phyloP scores from a whole-genome alignment of 768 basidiomycete species.

The Phaffia tasmanica region DNA sequence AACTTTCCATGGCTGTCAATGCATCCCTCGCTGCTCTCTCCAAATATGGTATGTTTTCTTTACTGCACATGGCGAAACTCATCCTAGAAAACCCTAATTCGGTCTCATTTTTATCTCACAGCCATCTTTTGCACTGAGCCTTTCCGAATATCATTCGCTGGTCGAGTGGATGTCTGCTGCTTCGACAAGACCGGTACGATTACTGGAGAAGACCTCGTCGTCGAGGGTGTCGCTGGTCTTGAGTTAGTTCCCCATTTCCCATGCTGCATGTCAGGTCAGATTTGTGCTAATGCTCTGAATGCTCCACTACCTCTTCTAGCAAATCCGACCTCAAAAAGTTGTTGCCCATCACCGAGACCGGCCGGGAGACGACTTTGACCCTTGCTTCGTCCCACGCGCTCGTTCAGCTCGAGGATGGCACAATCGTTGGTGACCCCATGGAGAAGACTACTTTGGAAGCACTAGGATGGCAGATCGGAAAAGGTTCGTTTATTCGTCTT shows the following conservation, averaged over 20 bases:
- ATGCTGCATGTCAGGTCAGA: background rate
- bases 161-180: constrained; percentile 93
- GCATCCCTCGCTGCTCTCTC: constrained; percentile 84
- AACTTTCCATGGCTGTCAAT: constrained; percentile 89
- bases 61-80: background rate
- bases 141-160: constrained; percentile 92
- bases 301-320: constrained; percentile 39
- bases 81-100: background rate
- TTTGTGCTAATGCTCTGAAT: background rate
- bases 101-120: constrained; percentile 35
- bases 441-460: constrained; percentile 91
- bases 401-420: constrained; percentile 85
- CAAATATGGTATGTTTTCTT: constrained; percentile 64
- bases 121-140: constrained; percentile 99
- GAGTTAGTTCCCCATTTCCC: constrained; percentile 49
- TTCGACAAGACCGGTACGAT: constrained; percentile 99
- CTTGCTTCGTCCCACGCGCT: constrained; percentile 92
- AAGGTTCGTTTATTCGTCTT: constrained; percentile 41
- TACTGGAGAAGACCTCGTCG: constrained; percentile 84
- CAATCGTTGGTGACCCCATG: constrained; percentile 95
- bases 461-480: constrained; percentile 67
- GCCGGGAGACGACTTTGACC: constrained; percentile 67
- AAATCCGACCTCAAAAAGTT: constrained; percentile 52
- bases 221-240: constrained; percentile 86
- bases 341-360: constrained; percentile 63